Conservation (phyloP, 305 asterid species). For the Rubia occidens region DNA sequence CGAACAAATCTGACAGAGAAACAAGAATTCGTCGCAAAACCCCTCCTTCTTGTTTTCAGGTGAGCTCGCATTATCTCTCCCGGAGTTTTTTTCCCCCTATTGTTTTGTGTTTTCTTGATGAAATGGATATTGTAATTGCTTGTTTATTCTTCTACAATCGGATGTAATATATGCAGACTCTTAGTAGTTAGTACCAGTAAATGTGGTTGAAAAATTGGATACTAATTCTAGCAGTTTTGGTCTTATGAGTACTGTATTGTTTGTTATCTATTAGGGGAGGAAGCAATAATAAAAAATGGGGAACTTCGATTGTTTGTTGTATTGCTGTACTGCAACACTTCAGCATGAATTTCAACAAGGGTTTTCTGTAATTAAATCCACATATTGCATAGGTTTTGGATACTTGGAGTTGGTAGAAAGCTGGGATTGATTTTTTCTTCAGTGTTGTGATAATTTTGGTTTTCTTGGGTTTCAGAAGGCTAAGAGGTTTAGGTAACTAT, state of each 20-base stretch:
- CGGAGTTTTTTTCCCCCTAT: neutral
- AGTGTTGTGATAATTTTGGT: constrained; percentile 1
- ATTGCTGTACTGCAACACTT: neutral
- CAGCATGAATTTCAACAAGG: neutral
- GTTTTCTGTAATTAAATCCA: neutral
- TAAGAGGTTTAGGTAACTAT: constrained; percentile 21
- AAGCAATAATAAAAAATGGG: neutral
- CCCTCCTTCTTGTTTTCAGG: neutral
- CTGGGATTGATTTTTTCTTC: neutral
- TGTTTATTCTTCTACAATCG: neutral
- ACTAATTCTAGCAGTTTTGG: neutral
- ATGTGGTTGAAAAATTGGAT: neutral
- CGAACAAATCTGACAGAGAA: neutral
- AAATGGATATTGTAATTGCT: too few relatives aligned
- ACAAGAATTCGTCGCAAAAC: neutral
- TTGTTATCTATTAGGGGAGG: neutral
- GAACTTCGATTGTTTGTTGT: neutral
- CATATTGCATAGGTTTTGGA: neutral
- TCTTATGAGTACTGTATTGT: neutral
- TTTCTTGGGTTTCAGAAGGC: constrained; percentile 5
- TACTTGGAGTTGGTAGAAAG: neutral
- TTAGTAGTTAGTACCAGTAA: too few relatives aligned
- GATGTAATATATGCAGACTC: neutral
- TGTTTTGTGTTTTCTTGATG: neutral
- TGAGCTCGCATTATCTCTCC: neutral